Evolutionary conservation across 345 rosid genomes (phyloP).

Genomic region (Salix purpurea): DNA sequence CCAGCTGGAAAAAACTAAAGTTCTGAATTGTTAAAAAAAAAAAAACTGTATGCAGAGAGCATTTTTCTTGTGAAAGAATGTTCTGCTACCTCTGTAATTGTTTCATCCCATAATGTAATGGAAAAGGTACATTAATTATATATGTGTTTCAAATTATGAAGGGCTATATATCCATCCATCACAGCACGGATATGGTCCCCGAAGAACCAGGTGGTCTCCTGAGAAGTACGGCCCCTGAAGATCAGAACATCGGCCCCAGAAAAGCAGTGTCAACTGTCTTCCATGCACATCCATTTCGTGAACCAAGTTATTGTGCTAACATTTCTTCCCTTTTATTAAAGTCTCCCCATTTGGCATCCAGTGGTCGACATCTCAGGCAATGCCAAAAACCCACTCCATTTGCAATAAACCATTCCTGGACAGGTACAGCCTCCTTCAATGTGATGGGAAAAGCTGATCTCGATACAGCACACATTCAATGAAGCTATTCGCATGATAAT

Average conservation of each 20-base stretch:
- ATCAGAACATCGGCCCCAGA: constrained; percentile 21
- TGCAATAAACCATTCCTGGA: background rate
- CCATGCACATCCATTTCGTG: constrained; percentile 48
- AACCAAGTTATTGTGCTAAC: constrained; percentile 24
- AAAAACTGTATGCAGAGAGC: background rate
- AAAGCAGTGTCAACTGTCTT: constrained; percentile 14
- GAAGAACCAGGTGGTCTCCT: background rate
- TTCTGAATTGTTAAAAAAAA: background rate
- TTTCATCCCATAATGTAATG: background rate
- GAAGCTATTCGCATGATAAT: constrained; percentile 5
- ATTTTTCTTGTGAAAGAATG: constrained; percentile 1
- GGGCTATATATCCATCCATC: background rate
- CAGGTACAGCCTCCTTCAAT: background rate
- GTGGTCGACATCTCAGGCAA: constrained; percentile 21
- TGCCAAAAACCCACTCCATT: constrained; percentile 25
- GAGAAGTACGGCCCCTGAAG: constrained; percentile 1
- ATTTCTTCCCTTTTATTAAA: constrained; percentile 16
- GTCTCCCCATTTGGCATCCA: constrained; percentile 40
- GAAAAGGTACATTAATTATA: background rate
- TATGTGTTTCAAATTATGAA: too few relatives aligned
- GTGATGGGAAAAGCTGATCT: background rate
- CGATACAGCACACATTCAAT: background rate
- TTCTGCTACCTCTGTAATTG: constrained; percentile 7
- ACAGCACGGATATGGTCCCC: constrained; percentile 14
- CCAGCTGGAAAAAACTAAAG: background rate